Evolutionary conservation across 2,329 filamentous ascomycete genomes (phyloP), one percentile per base, ranked within the genome.

Genomic region (Juglanconis sp.): DNA sequence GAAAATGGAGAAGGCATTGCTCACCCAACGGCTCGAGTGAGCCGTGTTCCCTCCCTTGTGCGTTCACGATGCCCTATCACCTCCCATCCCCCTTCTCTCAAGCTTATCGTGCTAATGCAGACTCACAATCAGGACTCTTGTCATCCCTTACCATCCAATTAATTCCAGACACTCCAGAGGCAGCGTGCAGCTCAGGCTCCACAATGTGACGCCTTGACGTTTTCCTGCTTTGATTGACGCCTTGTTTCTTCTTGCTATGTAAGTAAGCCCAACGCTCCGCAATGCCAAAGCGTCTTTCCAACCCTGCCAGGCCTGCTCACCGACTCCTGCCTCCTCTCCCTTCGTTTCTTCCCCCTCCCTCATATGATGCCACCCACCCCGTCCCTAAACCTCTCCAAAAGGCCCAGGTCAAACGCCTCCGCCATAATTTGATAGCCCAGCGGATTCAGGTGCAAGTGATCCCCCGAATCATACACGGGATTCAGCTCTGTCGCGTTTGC

Each of bases 361-460:
- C 54, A 60, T 11, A 66, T 47, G 35, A 66, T 63, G 30, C 53
- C 61, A 11, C 64, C 49, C 56, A 72, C 67, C 2, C 71, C 72
- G 13, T 63, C 65, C 15, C 50, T 59, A 47, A 73, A 75, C 65
- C 60, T 65, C 30, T 72, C 69, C 66, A 87, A 83, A 35, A 86
- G 50, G 2, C 69, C 68, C 56, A 87, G 62, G 4, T 84, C 82
- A 53, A 88, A 82, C 52, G 73, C 71, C 46, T 79, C 75, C 3
- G 83, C 85, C 72, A 88, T 74, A 5, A 76, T 76, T 67, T 78
- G 72, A 67, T 86, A 88, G 1, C 84, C 86, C 3, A 65, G 70
- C 1, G 78, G 76, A 66, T 80, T 85, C 3, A 82, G 76, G 73
- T 89, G 86, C 65, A 89, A 68, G 67, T 84, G 83, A 69, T 88